Evolutionary conservation across 163 green algal genomes (phyloP).

Genomic region (Prototheca cutis): DNA sequence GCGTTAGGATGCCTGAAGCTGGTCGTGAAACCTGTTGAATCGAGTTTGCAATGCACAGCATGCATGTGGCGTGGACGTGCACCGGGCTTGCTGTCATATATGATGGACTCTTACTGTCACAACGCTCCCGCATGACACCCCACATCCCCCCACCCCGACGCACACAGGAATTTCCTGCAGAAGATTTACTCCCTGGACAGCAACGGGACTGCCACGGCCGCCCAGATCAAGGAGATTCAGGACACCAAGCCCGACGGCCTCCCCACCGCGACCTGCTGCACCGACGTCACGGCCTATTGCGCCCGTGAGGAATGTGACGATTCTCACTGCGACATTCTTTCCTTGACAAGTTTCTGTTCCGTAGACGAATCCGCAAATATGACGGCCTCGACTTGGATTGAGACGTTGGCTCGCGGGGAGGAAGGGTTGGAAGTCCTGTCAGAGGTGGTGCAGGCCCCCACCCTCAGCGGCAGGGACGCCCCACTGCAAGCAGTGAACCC

Average conservation of each 20-base stretch:
- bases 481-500: too few species aligned
- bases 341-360: too few species aligned
- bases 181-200: slow-evolving; percentile 4
- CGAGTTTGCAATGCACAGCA: not conserved
- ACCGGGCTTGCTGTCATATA: not conserved
- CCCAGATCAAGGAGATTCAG: not conserved
- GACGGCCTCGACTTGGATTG: too few species aligned
- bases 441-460: too few species aligned
- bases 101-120: not conserved
- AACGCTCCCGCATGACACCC: not conserved
- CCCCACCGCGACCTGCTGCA: not conserved
- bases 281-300: not conserved
- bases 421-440: too few species aligned
- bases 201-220: not conserved
- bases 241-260: slow-evolving; percentile 1
- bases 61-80: not conserved
- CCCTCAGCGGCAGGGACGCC: too few species aligned
- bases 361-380: too few species aligned
- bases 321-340: too few species aligned
- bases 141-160: not conserved
- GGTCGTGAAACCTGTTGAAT: not conserved
- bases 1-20: too few species aligned
- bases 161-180: not conserved
- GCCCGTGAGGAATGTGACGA: too few species aligned
- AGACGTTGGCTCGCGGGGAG: too few species aligned